phyloP scores from a whole-genome alignment of 441 rosid species.

The Breynia disticha region DNA sequence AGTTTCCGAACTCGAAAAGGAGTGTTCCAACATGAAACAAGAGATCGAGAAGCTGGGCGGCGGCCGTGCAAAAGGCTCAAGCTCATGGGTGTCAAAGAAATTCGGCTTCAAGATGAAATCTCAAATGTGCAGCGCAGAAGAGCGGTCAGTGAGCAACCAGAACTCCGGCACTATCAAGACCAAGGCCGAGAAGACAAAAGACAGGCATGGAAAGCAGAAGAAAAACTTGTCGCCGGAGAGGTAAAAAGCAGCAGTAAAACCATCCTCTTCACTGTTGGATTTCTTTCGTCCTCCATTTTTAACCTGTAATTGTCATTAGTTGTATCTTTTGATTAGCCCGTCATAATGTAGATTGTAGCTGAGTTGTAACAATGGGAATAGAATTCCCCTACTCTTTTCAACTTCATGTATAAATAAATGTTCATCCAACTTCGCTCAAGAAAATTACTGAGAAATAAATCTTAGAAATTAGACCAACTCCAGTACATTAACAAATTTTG shows the following conservation, averaged over 20 bases:
- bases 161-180: conserved; percentile 38
- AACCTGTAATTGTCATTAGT: conserved; percentile 8
- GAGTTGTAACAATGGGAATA: too few relatives aligned
- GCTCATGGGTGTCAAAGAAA: conserved; percentile 77
- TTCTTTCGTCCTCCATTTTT: conserved; percentile 3
- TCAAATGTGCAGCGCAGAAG: conserved; percentile 97
- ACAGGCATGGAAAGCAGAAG: conserved; percentile 52
- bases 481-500: too few relatives aligned
- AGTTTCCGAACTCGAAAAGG: conserved; percentile 88
- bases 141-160: conserved; percentile 70
- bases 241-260: conserved; percentile 13
- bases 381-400: too few relatives aligned
- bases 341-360: too few relatives aligned
- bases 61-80: conserved; percentile 46
- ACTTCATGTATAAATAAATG: too few relatives aligned
- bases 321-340: conserved; percentile 10
- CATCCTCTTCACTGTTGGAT: background rate
- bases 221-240: conserved; percentile 38
- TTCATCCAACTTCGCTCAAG: too few relatives aligned
- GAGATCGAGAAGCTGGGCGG: conserved; percentile 96
- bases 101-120: conserved; percentile 80
- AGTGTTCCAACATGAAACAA: conserved; percentile 81
- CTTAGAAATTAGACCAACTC: too few relatives aligned
- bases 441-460: too few relatives aligned
- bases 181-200: conserved; percentile 55